Evolutionary conservation across 768 basidiomycete species (phyloP).

Genomic region (Pisolithus tinctorius): DNA sequence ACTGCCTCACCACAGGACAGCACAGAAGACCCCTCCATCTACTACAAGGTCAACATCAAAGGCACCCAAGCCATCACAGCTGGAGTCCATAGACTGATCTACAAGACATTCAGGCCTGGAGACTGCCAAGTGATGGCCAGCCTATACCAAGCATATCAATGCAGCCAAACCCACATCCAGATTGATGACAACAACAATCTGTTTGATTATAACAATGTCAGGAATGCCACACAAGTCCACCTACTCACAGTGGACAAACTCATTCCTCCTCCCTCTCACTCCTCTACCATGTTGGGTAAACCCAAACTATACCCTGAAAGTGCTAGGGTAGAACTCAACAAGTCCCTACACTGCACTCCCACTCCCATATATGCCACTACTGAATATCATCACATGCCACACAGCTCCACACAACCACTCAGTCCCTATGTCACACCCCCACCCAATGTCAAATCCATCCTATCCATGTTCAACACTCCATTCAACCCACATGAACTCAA

Average conservation of each 20-base stretch:
- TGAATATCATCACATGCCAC: constrained; percentile 61
- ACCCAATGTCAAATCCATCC: too few species aligned
- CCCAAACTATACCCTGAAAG: not conserved
- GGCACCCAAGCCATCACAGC: constrained; percentile 73
- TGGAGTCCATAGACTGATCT: constrained; percentile 82
- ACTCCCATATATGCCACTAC: constrained; percentile 59
- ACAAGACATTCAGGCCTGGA: constrained; percentile 79
- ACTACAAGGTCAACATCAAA: constrained; percentile 90
- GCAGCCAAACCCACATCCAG: constrained; percentile 81
- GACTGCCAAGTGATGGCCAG: constrained; percentile 43
- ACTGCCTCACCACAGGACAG: constrained; percentile 47
- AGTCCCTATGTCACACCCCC: too few species aligned
- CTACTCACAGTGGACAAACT: too few species aligned
- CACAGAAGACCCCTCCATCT: constrained; percentile 60
- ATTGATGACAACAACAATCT: too few species aligned
- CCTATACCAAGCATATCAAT: constrained; percentile 68
- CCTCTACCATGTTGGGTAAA: too few species aligned
- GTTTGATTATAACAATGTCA: too few species aligned
- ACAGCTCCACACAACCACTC: constrained; percentile 71
- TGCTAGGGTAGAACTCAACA: constrained; percentile 25
- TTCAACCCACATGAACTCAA: constrained; percentile 39
- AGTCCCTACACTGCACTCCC: constrained; percentile 23
- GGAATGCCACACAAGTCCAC: too few species aligned
- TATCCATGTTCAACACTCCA: constrained; percentile 36
- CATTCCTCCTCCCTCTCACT: too few species aligned